Evolutionary conservation across 2,329 filamentous ascomycete species (phyloP), one percentile per base, ranked within the genome.

Genomic region (Colletotrichum noveboracense): DNA sequence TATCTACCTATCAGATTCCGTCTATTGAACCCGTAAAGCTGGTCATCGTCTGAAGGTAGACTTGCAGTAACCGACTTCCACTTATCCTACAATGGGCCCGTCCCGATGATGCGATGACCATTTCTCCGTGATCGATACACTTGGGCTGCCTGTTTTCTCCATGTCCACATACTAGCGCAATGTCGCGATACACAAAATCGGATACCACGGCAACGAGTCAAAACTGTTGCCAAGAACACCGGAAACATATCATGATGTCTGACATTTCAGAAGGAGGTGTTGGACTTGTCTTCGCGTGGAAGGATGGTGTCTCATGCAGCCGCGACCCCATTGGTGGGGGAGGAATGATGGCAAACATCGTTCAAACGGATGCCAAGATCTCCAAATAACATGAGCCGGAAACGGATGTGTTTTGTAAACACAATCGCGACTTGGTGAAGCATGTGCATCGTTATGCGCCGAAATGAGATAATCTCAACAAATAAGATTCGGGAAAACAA

Each of bases 341-440:
- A 24, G 68, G 72, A 75, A 75, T 75, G 72, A 16, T 48, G 24
- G 66, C 38, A 14, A 34, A 14, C 52, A 60, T 28, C 68, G 67
- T 48, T 32, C 48, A 10, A 64, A 28, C 28, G 58, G 13, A 21
- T 21, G 30, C 26, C 58, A 32, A 62, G n/a, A 36, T 62, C n/a
- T 32, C 6, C 21, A 56, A 30, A 28, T 9, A 32, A n/a, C 12
- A 38, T 36, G 7, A 7, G 5, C 38, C 43, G 30, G 56, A 74
- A 74, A 48, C 48, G 48, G 61, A 8, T 13, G 16, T 55, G 56
- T 69, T 43, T 61, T 70, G 18, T 60, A 66, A 66, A 74, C 48
- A 74, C 3, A 58, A 60, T 8, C 6, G 32, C 43, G 24, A 60
- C 10, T n/a, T 30, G 16, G 18, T 6, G 34, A 48, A 14, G 9